A percentile compares a stretch with the other conserved stretches of the same genome.
These are phyloP conservation scores for Podospora conica DNA, from an alignment of 495 filamentous ascomycete species.

Conservation along the genomic window DNA sequence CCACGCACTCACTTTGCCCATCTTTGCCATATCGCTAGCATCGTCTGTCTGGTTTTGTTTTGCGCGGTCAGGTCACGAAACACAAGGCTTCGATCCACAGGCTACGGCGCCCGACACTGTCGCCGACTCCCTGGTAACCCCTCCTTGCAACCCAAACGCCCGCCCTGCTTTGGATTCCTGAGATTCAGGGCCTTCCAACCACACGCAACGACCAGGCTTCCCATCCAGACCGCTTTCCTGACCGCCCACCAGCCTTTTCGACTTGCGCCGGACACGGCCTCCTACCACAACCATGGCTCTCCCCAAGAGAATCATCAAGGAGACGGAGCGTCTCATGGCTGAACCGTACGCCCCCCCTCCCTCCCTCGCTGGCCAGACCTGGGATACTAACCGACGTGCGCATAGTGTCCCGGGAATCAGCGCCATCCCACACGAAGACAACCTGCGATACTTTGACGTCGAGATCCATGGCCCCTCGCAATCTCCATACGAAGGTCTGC, in stretches of 20 bases:
- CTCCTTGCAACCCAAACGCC: neutral
- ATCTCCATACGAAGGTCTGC: conserved; percentile 79
- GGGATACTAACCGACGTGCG: conserved; percentile 16
- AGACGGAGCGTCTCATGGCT: conserved; percentile 94
- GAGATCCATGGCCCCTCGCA: conserved; percentile 90
- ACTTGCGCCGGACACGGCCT: neutral
- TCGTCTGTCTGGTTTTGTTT: neutral
- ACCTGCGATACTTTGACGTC: conserved; percentile 96
- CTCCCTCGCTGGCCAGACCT: neutral
- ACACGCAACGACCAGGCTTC: neutral
- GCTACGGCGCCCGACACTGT: neutral
- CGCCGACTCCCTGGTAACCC: neutral
- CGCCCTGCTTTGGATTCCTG: too few species aligned
- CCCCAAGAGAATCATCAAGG: conserved; percentile 95
- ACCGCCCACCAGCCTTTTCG: neutral
- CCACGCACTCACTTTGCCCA: neutral
- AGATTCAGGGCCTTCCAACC: neutral
- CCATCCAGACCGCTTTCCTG: neutral
- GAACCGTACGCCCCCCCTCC: conserved; percentile 67
- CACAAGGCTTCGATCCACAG: neutral
- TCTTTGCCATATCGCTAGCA: neutral
- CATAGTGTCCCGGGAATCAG: conserved; percentile 90
- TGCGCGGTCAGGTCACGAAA: neutral
- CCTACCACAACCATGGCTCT: conserved; percentile 53
- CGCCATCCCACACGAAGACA: conserved; percentile 96